Evolutionary conservation across 768 basidiomycete species (phyloP).

Genomic region (Psilocybe tampanensis): DNA sequence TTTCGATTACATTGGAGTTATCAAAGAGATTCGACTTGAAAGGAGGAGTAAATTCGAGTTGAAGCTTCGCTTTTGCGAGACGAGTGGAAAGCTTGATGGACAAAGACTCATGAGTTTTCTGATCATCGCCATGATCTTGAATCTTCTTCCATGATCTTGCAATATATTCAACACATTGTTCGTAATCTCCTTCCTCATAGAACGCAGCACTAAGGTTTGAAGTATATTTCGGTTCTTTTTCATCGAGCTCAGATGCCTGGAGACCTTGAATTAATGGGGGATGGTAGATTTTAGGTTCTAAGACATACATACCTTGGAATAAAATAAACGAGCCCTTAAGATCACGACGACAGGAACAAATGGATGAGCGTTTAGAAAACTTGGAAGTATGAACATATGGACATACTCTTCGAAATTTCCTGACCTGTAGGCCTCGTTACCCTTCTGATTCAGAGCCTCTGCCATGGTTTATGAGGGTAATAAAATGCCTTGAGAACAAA

Average conservation of each 20-base stretch:
- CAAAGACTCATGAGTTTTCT: too few species aligned
- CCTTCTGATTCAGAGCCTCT: neutral
- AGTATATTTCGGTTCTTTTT: slow-evolving; percentile 15
- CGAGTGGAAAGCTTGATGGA: too few species aligned
- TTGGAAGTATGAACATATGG: neutral
- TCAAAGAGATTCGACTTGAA: too few species aligned
- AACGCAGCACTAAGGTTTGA: slow-evolving; percentile 18
- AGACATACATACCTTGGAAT: neutral
- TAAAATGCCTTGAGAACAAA: too few species aligned
- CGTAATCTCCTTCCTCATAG: slow-evolving; percentile 16
- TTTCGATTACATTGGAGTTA: too few species aligned
- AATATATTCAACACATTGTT: neutral
- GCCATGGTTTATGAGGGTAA: neutral
- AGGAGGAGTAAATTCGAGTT: too few species aligned
- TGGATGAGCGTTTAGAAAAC: neutral
- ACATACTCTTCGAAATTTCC: neutral
- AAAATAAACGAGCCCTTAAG: neutral
- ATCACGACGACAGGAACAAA: neutral
- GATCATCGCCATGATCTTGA: neutral
- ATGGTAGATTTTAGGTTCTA: neutral
- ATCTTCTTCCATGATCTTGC: neutral
- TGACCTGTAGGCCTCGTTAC: neutral
- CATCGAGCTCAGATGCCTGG: slow-evolving; percentile 15
- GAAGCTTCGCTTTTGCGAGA: too few species aligned
- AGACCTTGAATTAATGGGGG: neutral